Base-by-base conservation (phyloP, 2,329 filamentous ascomycete genomes). In the Penicillium sp. region DNA sequence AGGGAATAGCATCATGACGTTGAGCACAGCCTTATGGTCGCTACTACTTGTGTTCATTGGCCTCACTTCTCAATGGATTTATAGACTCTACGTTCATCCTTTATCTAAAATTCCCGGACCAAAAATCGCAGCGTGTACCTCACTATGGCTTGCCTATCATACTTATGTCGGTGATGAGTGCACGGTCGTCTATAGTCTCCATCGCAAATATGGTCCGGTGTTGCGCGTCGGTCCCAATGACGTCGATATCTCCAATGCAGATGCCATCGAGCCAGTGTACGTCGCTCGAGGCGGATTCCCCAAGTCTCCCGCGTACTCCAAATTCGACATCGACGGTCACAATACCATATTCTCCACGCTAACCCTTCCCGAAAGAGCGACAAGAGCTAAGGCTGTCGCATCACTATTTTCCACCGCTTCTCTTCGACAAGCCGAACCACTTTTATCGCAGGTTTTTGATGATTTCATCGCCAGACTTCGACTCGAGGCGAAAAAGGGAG, bases 301-400 rank as follows among this genome's bases (percentile, higher is more conserved):
- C 0, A 86, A 86, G 65, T 75, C 81, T 1, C 62, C 67, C 0
- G 80, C 75, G 56, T 86, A 86, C 65, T 68, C 69, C 0, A 86
- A 85, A 60, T 85, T 85, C 62, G 80, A 85, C 57, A 81, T 85
- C 19, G 83, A 85, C 61, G 81, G 80, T 1, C 80, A 82, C 62
- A 69, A 76, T 27, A 82, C 81, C 1, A 80, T 86, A 35, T 86
- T 86, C 69, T 81, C 78, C 3, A 77, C 74, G 0, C 71, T 75
- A 19, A 76, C 78, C 43, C 67, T 69, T 4, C 74, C 73, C 1
- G 74, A 81, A 47, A 68, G 82, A n/a, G 75, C 74, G 6, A 62
- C 66, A 3, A 69, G 82, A 45, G 81, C 80, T 19, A 84, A 83
- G 63, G 78, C 79, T 27, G 80, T 85, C 0, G 67, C 77, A 27